phyloP scores from a whole-genome alignment of 345 rosid genomes.

The Trapa bicornis region DNA sequence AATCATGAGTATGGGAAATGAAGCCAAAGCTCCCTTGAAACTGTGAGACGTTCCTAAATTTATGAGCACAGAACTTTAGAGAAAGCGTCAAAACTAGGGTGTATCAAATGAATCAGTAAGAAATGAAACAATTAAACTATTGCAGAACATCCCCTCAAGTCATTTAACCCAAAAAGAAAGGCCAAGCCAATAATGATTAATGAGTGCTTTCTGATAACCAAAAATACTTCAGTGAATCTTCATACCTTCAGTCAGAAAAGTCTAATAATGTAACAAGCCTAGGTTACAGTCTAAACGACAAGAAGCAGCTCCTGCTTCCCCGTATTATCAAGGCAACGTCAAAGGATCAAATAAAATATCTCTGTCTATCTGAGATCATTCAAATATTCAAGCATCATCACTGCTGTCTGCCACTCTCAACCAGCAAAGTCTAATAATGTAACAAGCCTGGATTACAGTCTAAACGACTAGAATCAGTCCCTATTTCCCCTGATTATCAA shows the following conservation, averaged over 20 bases:
- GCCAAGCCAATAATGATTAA: neutral
- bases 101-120: neutral
- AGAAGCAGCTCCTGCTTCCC: too few relatives aligned
- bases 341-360: too few relatives aligned
- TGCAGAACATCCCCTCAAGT: neutral
- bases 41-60: conserved; percentile 38
- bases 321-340: too few relatives aligned
- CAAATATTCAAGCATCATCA: too few relatives aligned
- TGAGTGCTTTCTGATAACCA: neutral
- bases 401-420: neutral
- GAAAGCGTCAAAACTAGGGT: conserved; percentile 2
- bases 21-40: conserved; percentile 27
- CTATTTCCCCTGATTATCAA: neutral
- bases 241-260: neutral
- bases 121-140: neutral
- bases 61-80: conserved; percentile 12
- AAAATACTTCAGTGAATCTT: neutral
- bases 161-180: neutral
- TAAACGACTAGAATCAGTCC: neutral
- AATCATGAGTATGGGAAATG: conserved; percentile 65
- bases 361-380: too few relatives aligned
- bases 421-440: neutral
- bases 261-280: too few relatives aligned
- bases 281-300: too few relatives aligned
- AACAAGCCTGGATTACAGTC: neutral